Evolutionary conservation across 805 yeast species (phyloP), one percentile per base, ranked within the genome.

Genomic region (Metschnikowia rubicola): DNA sequence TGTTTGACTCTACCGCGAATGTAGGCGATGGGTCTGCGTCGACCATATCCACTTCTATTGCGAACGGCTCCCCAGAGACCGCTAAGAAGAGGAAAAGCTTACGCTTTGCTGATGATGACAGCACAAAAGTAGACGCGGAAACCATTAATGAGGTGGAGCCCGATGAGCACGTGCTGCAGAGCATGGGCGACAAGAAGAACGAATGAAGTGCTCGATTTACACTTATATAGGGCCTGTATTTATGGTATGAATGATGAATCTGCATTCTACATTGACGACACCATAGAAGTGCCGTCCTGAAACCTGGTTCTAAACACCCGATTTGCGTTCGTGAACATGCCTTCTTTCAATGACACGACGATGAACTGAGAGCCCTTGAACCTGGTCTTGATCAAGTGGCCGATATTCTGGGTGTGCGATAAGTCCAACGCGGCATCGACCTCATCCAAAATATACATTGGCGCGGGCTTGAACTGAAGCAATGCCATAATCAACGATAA

Each of bases 341-440:
- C 99, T 66, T 94, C 99, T 63, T 94, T 94, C 70, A 94, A 80
- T 28, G 97, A 88, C 19, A 94, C 99, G 41, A 94, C 96, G 54
- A 94, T 92, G 64, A 94, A 94, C 63, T 94, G 99, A 2, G 97
- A 87, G 0, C 96, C 97, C 65, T 88, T 86, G 69, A 94, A 94
- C 56, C 96, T 74, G 0, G 97, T 92, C 68, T 92, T 94, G 66
- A 94, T 94, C 63, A 94, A 74, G 61, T 89, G 96, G 3, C 99
- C 99, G 60, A 94, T 94, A 60, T 94, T 94, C 65, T 94, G 98
- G 1, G 99, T 94, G 63, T 94, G 99, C 49, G 95, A 88, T 54
- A 92, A 77, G 74, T 94, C 99, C 54, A 94, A 76, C 1, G 99
- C 99, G 1, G 99, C 99, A 70, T 94, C 99, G 34, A 94, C 97